A percentile compares a stretch with the other conserved stretches of the same genome.
Evolutionary conservation across 768 basidiomycete genomes (phyloP).

Genomic region (Mycena metata): DNA sequence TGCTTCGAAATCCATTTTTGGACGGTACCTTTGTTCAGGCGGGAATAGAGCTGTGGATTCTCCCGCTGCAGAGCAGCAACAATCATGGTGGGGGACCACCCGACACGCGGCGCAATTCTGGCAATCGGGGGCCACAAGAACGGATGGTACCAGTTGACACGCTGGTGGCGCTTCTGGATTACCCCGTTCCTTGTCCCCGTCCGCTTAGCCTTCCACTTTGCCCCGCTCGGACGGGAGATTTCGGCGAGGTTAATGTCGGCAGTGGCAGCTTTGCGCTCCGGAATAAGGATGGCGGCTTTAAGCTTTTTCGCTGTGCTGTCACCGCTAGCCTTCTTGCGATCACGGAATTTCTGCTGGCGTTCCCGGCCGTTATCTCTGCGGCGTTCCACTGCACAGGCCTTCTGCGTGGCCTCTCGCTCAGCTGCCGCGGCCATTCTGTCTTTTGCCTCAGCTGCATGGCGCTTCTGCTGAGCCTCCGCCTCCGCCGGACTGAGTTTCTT

Average conservation of each 20-base stretch:
- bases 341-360: conserved; percentile 4
- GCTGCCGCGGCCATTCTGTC: not conserved
- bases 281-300: not conserved
- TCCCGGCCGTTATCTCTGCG: not conserved
- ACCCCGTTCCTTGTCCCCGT: conserved; percentile 33
- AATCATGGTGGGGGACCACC: not conserved
- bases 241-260: conserved; percentile 8
- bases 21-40: not conserved
- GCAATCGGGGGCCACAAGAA: not conserved
- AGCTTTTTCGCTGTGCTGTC: not conserved
- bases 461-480: not conserved
- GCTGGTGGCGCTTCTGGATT: conserved; percentile 6
- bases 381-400: not conserved
- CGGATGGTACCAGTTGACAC: conserved; percentile 3
- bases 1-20: not conserved
- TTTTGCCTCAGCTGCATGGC: conserved; percentile 1
- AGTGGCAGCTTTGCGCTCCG: not conserved
- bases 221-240: not conserved
- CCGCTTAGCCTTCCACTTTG: conserved; percentile 7
- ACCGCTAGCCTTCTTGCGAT: not conserved
- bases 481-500: not conserved
- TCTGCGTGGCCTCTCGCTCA: not conserved
- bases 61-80: not conserved
- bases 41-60: not conserved
- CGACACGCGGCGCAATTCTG: not conserved